Conservation (phyloP, 768 basidiomycete species). For the Pulveroboletus sp. region DNA sequence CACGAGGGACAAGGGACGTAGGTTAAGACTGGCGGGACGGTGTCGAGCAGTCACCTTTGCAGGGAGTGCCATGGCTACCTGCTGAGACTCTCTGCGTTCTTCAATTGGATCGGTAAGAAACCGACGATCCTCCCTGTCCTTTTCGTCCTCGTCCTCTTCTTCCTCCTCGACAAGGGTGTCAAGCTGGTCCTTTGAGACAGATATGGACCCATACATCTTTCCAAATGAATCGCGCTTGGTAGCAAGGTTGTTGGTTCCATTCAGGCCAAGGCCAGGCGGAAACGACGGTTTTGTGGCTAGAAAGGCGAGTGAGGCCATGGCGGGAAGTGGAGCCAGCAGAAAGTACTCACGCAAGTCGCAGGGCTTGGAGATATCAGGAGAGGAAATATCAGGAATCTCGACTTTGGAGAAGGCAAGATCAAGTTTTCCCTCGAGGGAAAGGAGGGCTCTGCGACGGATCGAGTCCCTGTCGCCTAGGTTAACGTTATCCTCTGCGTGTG, state of each 20-base stretch:
- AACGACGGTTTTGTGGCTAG: constrained; percentile 60
- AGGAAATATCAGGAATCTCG: constrained; percentile 75
- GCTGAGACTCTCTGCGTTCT: constrained; percentile 17
- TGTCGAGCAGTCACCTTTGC: constrained; percentile 45
- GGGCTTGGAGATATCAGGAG: constrained; percentile 51
- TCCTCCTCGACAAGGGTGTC: constrained; percentile 82
- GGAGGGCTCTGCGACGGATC: constrained; percentile 75
- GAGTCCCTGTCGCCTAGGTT: constrained; percentile 72
- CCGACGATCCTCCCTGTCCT: constrained; percentile 44
- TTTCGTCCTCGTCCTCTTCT: constrained; percentile 79
- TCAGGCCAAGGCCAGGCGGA: constrained; percentile 41
- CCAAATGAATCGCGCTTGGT: constrained; percentile 78
- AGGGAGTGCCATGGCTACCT: constrained; percentile 26
- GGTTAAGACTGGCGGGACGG: constrained; percentile 61
- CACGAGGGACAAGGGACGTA: constrained; percentile 70
- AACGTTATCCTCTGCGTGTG: constrained; percentile 60
- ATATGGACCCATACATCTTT: constrained; percentile 57
- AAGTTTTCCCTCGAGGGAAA: constrained; percentile 82
- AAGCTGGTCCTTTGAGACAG: constrained; percentile 69
- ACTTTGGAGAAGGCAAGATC: constrained; percentile 68
- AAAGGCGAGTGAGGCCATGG: not conserved
- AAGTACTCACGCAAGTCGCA: constrained; percentile 63
- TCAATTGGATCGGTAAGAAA: constrained; percentile 14
- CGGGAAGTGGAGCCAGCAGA: not conserved
- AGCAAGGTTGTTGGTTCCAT: constrained; percentile 40